Evolutionary conservation across 192 early-diverging fungal genomes (phyloP), one percentile per base, ranked within the genome.

Genomic region (Chytriomyces hyalinus): DNA sequence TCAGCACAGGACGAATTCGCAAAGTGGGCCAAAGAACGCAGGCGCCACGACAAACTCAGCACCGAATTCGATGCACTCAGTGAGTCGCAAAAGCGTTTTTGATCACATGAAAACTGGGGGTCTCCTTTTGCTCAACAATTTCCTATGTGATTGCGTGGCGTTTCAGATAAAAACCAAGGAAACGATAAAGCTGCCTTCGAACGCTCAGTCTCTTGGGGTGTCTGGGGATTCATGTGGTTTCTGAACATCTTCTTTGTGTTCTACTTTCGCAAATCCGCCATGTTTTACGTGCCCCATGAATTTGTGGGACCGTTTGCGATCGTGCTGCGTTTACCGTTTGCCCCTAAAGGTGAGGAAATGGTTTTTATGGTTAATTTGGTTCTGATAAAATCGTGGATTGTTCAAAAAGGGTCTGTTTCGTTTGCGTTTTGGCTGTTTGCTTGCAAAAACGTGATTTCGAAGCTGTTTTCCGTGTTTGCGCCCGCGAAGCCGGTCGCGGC

Each of bases 21-120:
- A 49, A 61, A 65, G 46, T 97, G 47, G 96, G 96, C 80, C 91
- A 96, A 79, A 94, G 95, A 51, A 95, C 95, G 79, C 93, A 94
- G 88, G 94, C 93, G 6, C 94, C 95, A 93, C 90, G 94, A 61
- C 92, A 97, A 86, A 94, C 92, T 15, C 69, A 79, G 46, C 15
- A 51, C 53, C 15, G 77, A 78, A 49, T 65, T 49, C 49, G 77
- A 77, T 6, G 47, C 6, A 20, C 22, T 72, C 11, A 26, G 77
- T 78, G 44, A 43, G 70, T 63, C 13, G 22, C 20, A 48, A 13
- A 11, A 22, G 49, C 10, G 22, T 17, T 73, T 36, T 61, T 24
- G n/a, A n/a, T n/a, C 67, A 43, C 13, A 22, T 43, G 49, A 71
- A 13, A 24, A 67, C 63, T 62, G 22, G 13, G 15, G 50, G 10